Conservation (phyloP, 352 stramenopile genomes). For the Pythium plurisporium region DNA sequence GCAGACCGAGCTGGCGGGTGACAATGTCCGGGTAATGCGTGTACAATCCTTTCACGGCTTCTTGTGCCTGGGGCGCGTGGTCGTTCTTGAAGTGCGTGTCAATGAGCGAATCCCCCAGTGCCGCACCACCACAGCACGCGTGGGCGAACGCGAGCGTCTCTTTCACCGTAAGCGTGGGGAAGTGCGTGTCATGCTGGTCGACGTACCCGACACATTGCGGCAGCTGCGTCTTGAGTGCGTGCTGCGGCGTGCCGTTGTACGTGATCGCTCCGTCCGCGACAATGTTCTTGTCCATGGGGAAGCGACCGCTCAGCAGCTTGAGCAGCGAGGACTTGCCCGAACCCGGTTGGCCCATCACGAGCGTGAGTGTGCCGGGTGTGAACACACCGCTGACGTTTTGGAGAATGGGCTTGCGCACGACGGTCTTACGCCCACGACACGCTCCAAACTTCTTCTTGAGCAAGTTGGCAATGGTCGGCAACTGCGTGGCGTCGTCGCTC, state of each 20-base stretch:
- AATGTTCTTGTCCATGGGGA: slow-evolving; percentile 40
- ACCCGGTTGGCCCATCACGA: slow-evolving; percentile 43
- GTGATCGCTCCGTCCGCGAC: slow-evolving; percentile 33
- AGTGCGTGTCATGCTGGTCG: slow-evolving; percentile 39
- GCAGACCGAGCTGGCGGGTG: slow-evolving; percentile 40
- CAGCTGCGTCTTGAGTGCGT: slow-evolving; percentile 27
- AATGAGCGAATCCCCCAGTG: slow-evolving; percentile 10
- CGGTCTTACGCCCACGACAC: slow-evolving; percentile 13
- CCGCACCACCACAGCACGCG: slow-evolving; percentile 35
- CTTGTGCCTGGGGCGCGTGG: slow-evolving; percentile 8
- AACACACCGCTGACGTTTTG: slow-evolving; percentile 35
- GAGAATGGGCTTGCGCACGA: slow-evolving; percentile 37
- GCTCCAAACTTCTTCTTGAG: slow-evolving; percentile 16
- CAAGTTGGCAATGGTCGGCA: slow-evolving; percentile 22
- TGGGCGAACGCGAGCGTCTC: slow-evolving; percentile 57
- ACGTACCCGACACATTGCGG: slow-evolving; percentile 47
- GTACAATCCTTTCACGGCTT: slow-evolving; percentile 27
- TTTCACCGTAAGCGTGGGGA: slow-evolving; percentile 40
- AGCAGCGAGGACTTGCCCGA: slow-evolving; percentile 52
- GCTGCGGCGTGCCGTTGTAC: slow-evolving; percentile 36
- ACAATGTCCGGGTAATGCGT: slow-evolving; percentile 51
- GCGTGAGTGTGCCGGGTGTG: slow-evolving; percentile 40
- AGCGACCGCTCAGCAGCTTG: slow-evolving; percentile 47
- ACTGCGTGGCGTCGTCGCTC: slow-evolving; percentile 10
- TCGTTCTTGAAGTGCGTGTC: slow-evolving; percentile 38